Base-by-base conservation (phyloP, 2,329 filamentous ascomycete species). In the Microsporum canis region DNA sequence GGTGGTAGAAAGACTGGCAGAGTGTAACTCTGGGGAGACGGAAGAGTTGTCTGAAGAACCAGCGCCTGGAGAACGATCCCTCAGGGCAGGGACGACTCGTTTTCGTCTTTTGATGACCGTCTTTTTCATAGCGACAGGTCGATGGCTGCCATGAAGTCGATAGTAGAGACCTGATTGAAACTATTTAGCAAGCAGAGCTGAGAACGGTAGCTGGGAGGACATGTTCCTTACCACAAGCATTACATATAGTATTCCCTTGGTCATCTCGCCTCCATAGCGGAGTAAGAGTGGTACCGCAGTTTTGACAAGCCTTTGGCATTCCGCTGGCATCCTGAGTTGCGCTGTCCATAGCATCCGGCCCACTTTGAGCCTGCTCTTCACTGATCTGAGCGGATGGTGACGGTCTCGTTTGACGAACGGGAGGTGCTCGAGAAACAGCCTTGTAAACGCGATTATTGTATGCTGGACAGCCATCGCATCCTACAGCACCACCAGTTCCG, bases 101-200 rank as follows among this genome's bases (percentile, higher is more conserved):
- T 97, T 97, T 63, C 94, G 83, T 64, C 94, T 84, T 75, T 99
- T 97, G 73, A 99, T 99, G 31, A 95, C 88, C 2, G 90, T 88
- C 74, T 96, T 97, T 75, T 97, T 99, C 94, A 99, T 97, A n/a
- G 90, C 90, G 3, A 94, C 89, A 0, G 94, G 94, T 47, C 94
- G 84, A 73, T 96, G 92, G 34, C 91, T 86, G 60, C 91, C 91
- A 71, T 99, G 94, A 2, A 99, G 84, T 74, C 97, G 97, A 77
- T 95, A 91, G 73, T 99, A 99, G 2, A 99, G 78, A 3, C 92
- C 91, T 96, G 66, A 3, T 58, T 56, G 5, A 38, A 27, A 31
- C 27, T 43, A 7, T 34, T 17, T 5, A 17, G 47, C 60, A 59
- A 57, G 47, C 58, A 59, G 51, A 59, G 8, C 33, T 57, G 17